Percentiles rank a stretch among this genome's conserved stretches.
These are phyloP conservation scores for Drechslera avenae DNA, from an alignment of 2,329 filamentous ascomycete species.

Conservation along the genomic window DNA sequence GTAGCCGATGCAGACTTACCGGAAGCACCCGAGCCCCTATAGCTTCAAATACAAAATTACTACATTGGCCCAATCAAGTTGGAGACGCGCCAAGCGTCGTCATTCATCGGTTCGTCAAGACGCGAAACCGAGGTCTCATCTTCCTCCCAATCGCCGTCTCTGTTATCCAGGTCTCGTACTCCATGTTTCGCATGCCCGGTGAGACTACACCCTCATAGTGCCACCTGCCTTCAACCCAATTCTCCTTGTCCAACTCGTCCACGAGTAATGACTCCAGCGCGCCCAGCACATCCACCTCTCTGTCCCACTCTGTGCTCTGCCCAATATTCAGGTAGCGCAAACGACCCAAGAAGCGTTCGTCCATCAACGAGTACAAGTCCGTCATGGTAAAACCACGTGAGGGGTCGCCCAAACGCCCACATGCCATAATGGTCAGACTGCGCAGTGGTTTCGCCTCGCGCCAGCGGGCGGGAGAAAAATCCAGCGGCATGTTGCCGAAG, in stretches of 20 bases:
- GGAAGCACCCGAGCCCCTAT: neutral
- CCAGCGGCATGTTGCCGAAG: constrained; percentile 40
- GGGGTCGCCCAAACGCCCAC: constrained; percentile 40
- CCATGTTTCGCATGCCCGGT: constrained; percentile 9
- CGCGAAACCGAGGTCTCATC: constrained; percentile 30
- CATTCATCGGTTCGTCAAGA: constrained; percentile 26
- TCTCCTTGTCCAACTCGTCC: constrained; percentile 47
- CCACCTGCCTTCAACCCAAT: constrained; percentile 44
- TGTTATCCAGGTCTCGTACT: constrained; percentile 33
- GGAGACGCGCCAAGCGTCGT: neutral
- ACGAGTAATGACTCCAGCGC: constrained; percentile 47
- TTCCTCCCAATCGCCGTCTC: constrained; percentile 23
- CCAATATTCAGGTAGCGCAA: constrained; percentile 48
- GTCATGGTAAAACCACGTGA: constrained; percentile 49
- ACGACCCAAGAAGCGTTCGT: constrained; percentile 49
- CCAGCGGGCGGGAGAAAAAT: constrained; percentile 24
- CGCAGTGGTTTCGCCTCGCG: constrained; percentile 41
- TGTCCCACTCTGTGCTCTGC: constrained; percentile 48
- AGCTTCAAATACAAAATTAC: neutral
- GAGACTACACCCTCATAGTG: constrained; percentile 33
- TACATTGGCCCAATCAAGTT: neutral
- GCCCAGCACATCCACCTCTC: constrained; percentile 39
- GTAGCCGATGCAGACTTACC: neutral
- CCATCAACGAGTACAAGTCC: constrained; percentile 50
- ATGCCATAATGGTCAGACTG: constrained; percentile 49